Evolutionary conservation across 305 asterid species (phyloP), one percentile per base, ranked within the genome.

Genomic region (Fraxinus nigra): DNA sequence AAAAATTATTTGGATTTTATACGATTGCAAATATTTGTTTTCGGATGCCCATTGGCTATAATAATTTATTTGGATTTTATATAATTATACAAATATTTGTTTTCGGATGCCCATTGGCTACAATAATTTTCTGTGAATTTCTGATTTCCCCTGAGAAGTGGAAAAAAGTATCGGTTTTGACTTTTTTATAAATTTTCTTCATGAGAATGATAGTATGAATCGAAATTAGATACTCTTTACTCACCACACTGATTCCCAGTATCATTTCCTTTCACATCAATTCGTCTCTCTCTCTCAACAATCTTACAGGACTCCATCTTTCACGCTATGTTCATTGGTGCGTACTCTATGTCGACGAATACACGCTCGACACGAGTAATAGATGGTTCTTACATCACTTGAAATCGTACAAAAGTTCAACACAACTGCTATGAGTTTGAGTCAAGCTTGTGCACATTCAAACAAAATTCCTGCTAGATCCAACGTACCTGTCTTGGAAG

Each of bases 31-130:
- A 34, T 8, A 5, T 72, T 37, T 30, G 82, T 72, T 89, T 78
- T 89, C 89, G 80, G 65, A 0, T 48, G 72, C 30, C 78, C 65
- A 86, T 89, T 87, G 92, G 92, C 54, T 56, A 34, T 4, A 65
- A 3, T 26, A 75, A 40, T 40, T 24, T 30, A 37, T 69, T 40
- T 63, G 59, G 83, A 81, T 82, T 85, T 76, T 72, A 40, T 84
- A 75, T 37, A 69, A 48, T 46, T 59, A 63, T 5, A 69, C 7
- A 69, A 6, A 34, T 7, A 11, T 72, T 37, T 22, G 82, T 72
- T 89, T 82, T 89, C 89, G 80, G 54, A 0, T 46, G 72, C 34
- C 80, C 63, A 85, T 89, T 87, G 92, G 92, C 54, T 46, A 34
- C 2, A 65, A 10, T 13, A 72, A 77, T 9, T 46, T n/a, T 30